Base-by-base conservation (phyloP, 805 yeast species). In the Yarrowia phangngaensis region DNA sequence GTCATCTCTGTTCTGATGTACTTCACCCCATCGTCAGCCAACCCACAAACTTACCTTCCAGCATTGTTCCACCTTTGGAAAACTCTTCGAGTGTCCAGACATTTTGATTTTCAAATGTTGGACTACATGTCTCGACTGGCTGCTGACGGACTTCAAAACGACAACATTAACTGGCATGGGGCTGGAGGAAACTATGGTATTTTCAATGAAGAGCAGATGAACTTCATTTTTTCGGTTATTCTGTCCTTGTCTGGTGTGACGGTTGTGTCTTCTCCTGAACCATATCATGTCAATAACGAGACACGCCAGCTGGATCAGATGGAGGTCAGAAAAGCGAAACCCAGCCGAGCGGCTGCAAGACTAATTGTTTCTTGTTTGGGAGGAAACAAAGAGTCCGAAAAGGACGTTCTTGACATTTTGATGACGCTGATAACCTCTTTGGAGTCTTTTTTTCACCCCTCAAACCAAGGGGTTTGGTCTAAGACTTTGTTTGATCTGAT, bases 391-490 rank as follows among this genome's bases (percentile, higher is more conserved):
- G 68, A 71, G 0, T 56, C 66, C 9, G 72, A 64, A 2, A 51
- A 60, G 2, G 69, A 61, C 14, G 70, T 80, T 16, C 61, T 82
- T 55, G 75, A 70, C 13, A 68, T 73, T 40, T 58, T 89, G 4
- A 68, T 69, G 16, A 71, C 78, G 0, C 67, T 84, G 20, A 56
- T 83, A n/a, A 78, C 79, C 48, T 78, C 95, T 0, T 69, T 88
- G 5, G 82, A 77, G 53, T 84, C 95, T 14, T 85, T 82, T 64
- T 80, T 80, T 3, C 97, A 92, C 63, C 98, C 98, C 6, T 88
- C 97, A 0, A 89, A 89, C 62, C 64, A 72, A n/a, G 97, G 96
- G 0, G 73, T 74, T n/a, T 89, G 97, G 97, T 75, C 95, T 0
- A 64, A 73, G 20, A 68, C 80, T 4, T 75, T 90, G 22, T 73